These are phyloP conservation scores for Populus pruinosa DNA, from an alignment of 345 rosid genomes.

Conservation along the genomic window DNA sequence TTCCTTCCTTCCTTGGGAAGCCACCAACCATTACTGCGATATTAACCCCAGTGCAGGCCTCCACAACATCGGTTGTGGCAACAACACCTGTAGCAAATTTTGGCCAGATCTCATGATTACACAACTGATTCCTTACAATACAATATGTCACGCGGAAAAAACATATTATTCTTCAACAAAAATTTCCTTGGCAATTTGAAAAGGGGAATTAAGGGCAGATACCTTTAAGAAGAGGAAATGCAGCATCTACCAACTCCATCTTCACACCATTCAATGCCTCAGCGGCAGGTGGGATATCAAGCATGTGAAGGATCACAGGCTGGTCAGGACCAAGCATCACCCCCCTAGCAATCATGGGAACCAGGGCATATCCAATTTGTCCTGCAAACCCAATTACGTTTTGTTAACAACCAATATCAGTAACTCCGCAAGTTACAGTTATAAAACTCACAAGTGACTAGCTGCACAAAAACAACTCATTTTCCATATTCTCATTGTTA, in stretches of 20 bases:
- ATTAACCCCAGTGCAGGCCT: slow-evolving; percentile 90
- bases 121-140: not conserved
- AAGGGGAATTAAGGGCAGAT: not conserved
- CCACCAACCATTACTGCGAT: slow-evolving; percentile 99
- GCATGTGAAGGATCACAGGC: slow-evolving; percentile 99
- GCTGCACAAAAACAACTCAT: too few species aligned
- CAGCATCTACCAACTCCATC: slow-evolving; percentile 98
- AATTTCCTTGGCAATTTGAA: not conserved
- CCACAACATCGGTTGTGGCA: slow-evolving; percentile 93
- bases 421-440: too few species aligned
- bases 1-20: slow-evolving; percentile 97
- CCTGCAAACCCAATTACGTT: slow-evolving; percentile 44
- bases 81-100: slow-evolving; percentile 68
- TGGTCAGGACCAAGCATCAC: slow-evolving; percentile 96
- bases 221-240: slow-evolving; percentile 98
- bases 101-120: slow-evolving; percentile 12
- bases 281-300: slow-evolving; percentile 95
- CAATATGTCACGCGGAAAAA: not conserved
- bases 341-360: slow-evolving; percentile 98
- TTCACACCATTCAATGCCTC: slow-evolving; percentile 96
- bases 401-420: too few species aligned
- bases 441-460: too few species aligned
- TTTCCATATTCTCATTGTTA: not conserved
- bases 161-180: not conserved
- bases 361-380: slow-evolving; percentile 99